phyloP scores from a whole-genome alignment of 441 rosid genomes.

The Omphalea diandra region DNA sequence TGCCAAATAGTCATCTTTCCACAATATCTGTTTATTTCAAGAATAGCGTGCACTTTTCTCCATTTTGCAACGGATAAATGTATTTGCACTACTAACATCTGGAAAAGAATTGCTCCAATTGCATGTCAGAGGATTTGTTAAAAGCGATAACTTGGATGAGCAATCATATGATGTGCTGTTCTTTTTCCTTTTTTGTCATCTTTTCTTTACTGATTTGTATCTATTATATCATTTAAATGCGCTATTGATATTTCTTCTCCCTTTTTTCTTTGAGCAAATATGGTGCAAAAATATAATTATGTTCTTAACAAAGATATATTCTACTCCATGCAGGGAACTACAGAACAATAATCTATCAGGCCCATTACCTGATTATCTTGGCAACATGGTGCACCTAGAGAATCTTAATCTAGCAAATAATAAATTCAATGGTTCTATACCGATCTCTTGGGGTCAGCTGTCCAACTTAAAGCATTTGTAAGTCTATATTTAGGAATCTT shows the following conservation, averaged over 20 bases:
- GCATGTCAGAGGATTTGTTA: no score
- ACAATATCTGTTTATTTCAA: background rate
- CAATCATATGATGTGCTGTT: no score
- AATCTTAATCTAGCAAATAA: slow-evolving; percentile 76
- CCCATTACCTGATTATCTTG: slow-evolving; percentile 63
- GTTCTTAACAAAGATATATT: no score
- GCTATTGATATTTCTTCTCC: no score
- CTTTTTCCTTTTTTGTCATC: background rate
- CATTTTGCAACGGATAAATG: no score
- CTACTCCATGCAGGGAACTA: slow-evolving; percentile 81
- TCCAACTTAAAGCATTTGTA: slow-evolving; percentile 72
- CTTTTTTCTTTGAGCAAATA: no score
- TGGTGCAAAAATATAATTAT: no score
- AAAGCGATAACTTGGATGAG: no score
- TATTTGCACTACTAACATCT: no score
- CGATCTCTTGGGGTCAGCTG: slow-evolving; percentile 62
- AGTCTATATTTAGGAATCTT: slow-evolving; percentile 21
- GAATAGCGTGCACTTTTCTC: background rate
- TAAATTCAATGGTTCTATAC: slow-evolving; percentile 75
- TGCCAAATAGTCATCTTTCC: background rate
- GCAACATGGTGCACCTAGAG: slow-evolving; percentile 55
- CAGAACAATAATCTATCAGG: slow-evolving; percentile 79
- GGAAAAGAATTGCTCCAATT: no score
- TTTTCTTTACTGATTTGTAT: no score
- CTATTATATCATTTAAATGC: no score